Conservation (phyloP, 2,329 filamentous ascomycete species). For the Chalara sp. region DNA sequence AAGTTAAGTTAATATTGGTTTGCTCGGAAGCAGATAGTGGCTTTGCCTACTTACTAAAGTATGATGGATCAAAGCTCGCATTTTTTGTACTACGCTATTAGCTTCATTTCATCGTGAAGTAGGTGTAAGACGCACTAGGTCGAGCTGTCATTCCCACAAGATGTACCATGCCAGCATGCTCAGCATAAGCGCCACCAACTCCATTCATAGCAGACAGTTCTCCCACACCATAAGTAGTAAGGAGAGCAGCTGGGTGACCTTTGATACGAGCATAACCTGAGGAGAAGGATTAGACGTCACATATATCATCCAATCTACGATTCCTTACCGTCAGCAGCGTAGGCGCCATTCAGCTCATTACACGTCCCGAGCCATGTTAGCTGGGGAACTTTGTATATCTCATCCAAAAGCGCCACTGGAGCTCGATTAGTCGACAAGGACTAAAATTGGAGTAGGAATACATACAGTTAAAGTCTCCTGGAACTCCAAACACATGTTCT, state of each 20-base stretch:
- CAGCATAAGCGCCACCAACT: slow-evolving; percentile 50
- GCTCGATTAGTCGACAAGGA: neutral
- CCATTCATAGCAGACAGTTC: slow-evolving; percentile 53
- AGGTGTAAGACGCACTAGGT: slow-evolving; percentile 9
- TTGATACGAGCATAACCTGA: slow-evolving; percentile 39
- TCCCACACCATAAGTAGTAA: slow-evolving; percentile 45
- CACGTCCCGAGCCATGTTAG: slow-evolving; percentile 30
- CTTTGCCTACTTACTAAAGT: slow-evolving; percentile 29
- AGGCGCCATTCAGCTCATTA: slow-evolving; percentile 32
- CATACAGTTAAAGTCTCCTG: slow-evolving; percentile 25
- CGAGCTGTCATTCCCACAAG: slow-evolving; percentile 39
- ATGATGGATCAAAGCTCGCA: slow-evolving; percentile 41
- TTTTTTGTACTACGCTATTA: slow-evolving; percentile 31
- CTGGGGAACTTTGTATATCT: slow-evolving; percentile 42
- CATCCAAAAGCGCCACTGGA: slow-evolving; percentile 52
- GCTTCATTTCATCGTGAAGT: neutral
- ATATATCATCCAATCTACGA: too few relatives aligned
- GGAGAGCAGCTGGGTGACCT: slow-evolving; percentile 35
- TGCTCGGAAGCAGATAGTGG: too few relatives aligned
- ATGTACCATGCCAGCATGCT: slow-evolving; percentile 49
- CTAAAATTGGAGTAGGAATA: neutral
- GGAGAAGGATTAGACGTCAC: too few relatives aligned
- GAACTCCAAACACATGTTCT: slow-evolving; percentile 24
- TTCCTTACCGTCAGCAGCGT: slow-evolving; percentile 38
- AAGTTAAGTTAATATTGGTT: too few relatives aligned